phyloP scores from a whole-genome alignment of 2,329 filamentous ascomycete genomes.

The Elsinoe perseae region DNA sequence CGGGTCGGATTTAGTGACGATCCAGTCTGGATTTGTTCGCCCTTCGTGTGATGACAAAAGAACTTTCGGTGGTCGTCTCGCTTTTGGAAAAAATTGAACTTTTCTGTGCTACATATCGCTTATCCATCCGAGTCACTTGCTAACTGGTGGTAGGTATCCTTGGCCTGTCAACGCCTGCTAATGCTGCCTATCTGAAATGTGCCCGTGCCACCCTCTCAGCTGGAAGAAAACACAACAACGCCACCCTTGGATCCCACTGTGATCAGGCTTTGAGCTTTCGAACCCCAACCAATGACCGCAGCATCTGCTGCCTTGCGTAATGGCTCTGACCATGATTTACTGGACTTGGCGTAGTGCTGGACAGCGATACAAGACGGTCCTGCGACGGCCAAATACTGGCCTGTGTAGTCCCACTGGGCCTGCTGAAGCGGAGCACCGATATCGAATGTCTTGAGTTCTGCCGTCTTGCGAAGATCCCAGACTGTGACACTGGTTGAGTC shows the following conservation, averaged over 20 bases:
- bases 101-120: slow-evolving; percentile 4
- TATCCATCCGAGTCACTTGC: slow-evolving; percentile 2
- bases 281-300: slow-evolving; percentile 69
- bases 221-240: slow-evolving; percentile 58
- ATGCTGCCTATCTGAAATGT: slow-evolving; percentile 11
- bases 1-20: slow-evolving; percentile 6
- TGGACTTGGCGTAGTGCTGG: slow-evolving; percentile 78
- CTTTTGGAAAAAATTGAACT: not conserved
- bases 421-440: slow-evolving; percentile 69
- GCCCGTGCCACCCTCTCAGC: not conserved
- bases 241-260: slow-evolving; percentile 67
- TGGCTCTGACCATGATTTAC: slow-evolving; percentile 84
- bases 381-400: slow-evolving; percentile 79
- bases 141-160: not conserved
- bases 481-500: slow-evolving; percentile 72
- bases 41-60: slow-evolving; percentile 8
- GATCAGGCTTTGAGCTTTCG: slow-evolving; percentile 64
- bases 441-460: slow-evolving; percentile 75
- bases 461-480: slow-evolving; percentile 85
- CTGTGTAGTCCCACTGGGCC: slow-evolving; percentile 87
- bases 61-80: not conserved
- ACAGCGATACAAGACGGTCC: slow-evolving; percentile 76
- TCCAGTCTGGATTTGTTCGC: slow-evolving; percentile 1
- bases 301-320: slow-evolving; percentile 68
- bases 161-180: slow-evolving; percentile 12